Base-by-base conservation (phyloP, 2,329 filamentous ascomycete species). In the Pleomassaria siparia region DNA sequence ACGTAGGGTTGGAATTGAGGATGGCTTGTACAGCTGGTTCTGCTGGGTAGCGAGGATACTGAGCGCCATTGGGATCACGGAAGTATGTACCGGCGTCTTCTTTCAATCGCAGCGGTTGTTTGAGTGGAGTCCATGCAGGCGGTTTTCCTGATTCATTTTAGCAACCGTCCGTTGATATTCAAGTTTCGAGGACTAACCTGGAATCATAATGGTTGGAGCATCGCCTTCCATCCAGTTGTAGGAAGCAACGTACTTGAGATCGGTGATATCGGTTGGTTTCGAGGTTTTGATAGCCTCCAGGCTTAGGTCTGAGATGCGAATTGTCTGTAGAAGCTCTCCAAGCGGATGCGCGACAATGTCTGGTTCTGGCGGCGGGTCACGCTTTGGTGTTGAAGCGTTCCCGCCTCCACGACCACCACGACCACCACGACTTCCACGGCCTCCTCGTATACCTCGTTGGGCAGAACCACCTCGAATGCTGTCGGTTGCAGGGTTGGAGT, bases 31-130 rank as follows among this genome's bases (percentile, higher is more conserved):
- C 70, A 0, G 76, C 71, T 1, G 81, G 76, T 45, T 82, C 79
- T 16, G 78, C 68, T 0, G 80, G 79, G 55, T 81, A 75, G 0
- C 55, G 37, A 1, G 80, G 74, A 45, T 71, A 80, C 2, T 67
- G 70, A 0, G 78, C 78, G 0, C 79, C 75, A 49, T 84, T 84
- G 2, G 69, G 61, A 55, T 85, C 81, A 2, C 79, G 77, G 50
- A 74, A 82, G 55, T 77, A 83, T 0, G 67, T 55, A 2, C 78
- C 79, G 7, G 50, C 59, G 51, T 84, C 82, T 50, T 69, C 60
- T 8, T 58, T 51, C 9, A 82, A 66, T 40, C 67, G 54, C 11
- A 44, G 55, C 15, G 67, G 53, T 2, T 55, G 40, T 2, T 52
- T 20, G 0, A 71, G 66, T 10, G 80, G 79, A 3, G 72, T 76